These are phyloP conservation scores for Tylopilus rubrobrunneus DNA, from an alignment of 768 basidiomycete genomes.

Conservation along the genomic window DNA sequence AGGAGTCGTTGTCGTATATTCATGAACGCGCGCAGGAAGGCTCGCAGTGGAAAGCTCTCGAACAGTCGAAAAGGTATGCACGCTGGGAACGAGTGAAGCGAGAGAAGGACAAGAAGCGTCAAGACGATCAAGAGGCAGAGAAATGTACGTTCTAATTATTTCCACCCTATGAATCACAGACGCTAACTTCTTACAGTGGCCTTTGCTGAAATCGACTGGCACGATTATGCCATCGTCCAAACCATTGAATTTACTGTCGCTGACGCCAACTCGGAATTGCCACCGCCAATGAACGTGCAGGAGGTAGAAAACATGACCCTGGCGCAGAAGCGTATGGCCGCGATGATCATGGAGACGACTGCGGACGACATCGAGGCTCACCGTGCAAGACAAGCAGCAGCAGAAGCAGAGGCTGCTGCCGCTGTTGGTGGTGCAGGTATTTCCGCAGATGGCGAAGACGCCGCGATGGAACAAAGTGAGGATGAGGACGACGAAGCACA, in stretches of 20 bases:
- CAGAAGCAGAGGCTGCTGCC: constrained; percentile 79
- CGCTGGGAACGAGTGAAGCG: constrained; percentile 85
- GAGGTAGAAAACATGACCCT: constrained; percentile 96
- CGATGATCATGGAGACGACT: constrained; percentile 96
- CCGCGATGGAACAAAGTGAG: constrained; percentile 77
- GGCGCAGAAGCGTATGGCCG: constrained; percentile 96
- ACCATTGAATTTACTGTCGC: constrained; percentile 96
- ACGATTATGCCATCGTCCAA: constrained; percentile 97
- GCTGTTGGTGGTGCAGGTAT: constrained; percentile 65
- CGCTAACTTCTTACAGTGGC: constrained; percentile 51
- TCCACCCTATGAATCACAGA: neutral
- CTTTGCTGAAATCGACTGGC: constrained; percentile 98
- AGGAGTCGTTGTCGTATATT: constrained; percentile 71
- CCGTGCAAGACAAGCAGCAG: constrained; percentile 76
- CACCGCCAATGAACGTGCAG: constrained; percentile 93
- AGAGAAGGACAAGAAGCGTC: constrained; percentile 79
- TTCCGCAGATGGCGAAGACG: constrained; percentile 50
- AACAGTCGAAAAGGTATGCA: constrained; percentile 70
- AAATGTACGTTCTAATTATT: constrained; percentile 51
- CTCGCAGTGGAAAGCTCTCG: constrained; percentile 75
- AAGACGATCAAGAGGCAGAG: constrained; percentile 92
- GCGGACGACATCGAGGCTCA: constrained; percentile 83
- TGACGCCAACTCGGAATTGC: constrained; percentile 87
- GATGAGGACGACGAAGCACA: constrained; percentile 72
- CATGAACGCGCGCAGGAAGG: constrained; percentile 60